phyloP scores from a whole-genome alignment of 1,139 yeast genomes.

The Geotrichum restrictum region DNA sequence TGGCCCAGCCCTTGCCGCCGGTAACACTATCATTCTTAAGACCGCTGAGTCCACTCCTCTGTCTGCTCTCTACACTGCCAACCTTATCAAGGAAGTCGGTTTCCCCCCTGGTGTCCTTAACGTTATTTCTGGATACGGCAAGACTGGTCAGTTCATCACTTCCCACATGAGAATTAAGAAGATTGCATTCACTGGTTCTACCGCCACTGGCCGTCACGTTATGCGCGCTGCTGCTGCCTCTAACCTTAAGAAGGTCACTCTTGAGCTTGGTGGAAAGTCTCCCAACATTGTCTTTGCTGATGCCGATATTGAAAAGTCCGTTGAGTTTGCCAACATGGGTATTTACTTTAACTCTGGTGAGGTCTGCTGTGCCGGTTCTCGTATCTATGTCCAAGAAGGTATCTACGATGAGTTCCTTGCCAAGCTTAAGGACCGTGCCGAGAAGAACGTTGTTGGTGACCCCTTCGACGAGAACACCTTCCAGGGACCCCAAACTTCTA shows the following conservation, averaged over 20 bases:
- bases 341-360: slow-evolving; percentile 79
- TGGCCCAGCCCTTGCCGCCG: slow-evolving; percentile 76
- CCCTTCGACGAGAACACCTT: slow-evolving; percentile 68
- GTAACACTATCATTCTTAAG: slow-evolving; percentile 71
- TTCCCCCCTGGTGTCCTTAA: slow-evolving; percentile 76
- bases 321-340: slow-evolving; percentile 53
- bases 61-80: slow-evolving; percentile 61
- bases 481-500: slow-evolving; percentile 86
- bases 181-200: slow-evolving; percentile 84
- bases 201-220: slow-evolving; percentile 72
- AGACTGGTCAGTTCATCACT: slow-evolving; percentile 70
- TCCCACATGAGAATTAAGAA: slow-evolving; percentile 66
- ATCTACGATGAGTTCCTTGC: slow-evolving; percentile 62
- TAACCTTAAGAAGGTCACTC: slow-evolving; percentile 70
- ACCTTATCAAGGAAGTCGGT: slow-evolving; percentile 62
- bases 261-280: slow-evolving; percentile 83
- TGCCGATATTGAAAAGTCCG: slow-evolving; percentile 60
- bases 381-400: slow-evolving; percentile 70
- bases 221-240: slow-evolving; percentile 68
- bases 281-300: slow-evolving; percentile 74
- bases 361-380: slow-evolving; percentile 82
- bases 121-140: slow-evolving; percentile 70
- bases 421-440: slow-evolving; percentile 53
- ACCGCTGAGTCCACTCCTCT: slow-evolving; percentile 78
- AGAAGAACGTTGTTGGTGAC: slow-evolving; percentile 52